Evolutionary conservation across 2,329 filamentous ascomycete genomes (phyloP), one percentile per base, ranked within the genome.

Genomic region (Diaporthe capsici): DNA sequence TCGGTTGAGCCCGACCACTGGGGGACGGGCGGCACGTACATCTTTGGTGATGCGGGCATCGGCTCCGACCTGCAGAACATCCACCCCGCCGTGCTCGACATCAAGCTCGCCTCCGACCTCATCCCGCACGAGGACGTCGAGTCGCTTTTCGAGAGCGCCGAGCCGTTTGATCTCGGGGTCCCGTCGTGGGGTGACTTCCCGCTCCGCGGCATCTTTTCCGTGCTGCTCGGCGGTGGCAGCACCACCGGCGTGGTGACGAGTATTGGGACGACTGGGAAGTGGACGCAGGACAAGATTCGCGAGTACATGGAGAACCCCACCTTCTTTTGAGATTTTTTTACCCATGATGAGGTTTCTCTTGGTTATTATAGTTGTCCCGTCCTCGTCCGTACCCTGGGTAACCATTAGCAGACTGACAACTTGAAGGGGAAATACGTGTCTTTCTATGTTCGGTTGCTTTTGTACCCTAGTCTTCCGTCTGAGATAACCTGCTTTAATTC

Each of bases 11-110:
- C n/a, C 12, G 60, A 63, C n/a, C 60, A 63, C 37, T 63, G 60
- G 60, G 60, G 60, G 13, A 44, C 60, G n/a, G 60, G 60, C 60
- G 60, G 60, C 60, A 63, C 60, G 13, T 63, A 63, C n/a, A 28
- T 63, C 7, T 63, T 63, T 6, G 60, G 60, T 0, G 60, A 63
- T 15, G 4, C 37, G 37, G 60, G n/a, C 2, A 25, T 63, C 60
- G 60, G 60, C 13, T 20, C 37, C 5, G 7, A 28, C 3, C 1
- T 63, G 39, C 6, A 28, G 37, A 44, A 63, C 60, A 63, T 63
- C n/a, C 60, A 63, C 39, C 60, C 60, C 8, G 60, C 20, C 39
- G 60, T 63, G 37, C 60, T n/a, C 15, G 39, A 6, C 3, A 63
- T 63, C 39, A 12, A 28, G n/a, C 60, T 39, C 4, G 60, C n/a